Evolutionary conservation across 305 asterid species (phyloP).

Genomic region (Ajuga reptans): DNA sequence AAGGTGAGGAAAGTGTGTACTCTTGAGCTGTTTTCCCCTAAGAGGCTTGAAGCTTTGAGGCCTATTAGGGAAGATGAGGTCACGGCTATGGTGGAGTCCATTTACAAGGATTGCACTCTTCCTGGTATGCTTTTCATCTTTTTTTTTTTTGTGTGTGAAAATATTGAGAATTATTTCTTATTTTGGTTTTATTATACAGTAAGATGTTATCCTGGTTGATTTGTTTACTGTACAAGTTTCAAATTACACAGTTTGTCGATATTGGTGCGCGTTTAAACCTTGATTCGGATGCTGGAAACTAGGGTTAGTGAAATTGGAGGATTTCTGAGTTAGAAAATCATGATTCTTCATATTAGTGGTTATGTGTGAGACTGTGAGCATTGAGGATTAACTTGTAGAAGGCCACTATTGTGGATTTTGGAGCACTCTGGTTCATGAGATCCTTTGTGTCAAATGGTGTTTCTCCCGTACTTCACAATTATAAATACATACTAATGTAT

Average conservation of each 20-base stretch:
- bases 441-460: not conserved
- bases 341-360: not conserved
- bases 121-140: constrained; percentile 27
- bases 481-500: not conserved
- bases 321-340: not conserved
- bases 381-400: not conserved
- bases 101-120: constrained; percentile 33
- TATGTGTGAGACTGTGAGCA: not conserved
- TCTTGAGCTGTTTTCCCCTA: constrained; percentile 50
- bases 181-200: not conserved
- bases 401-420: not conserved
- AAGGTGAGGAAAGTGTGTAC: constrained; percentile 59
- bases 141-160: not conserved
- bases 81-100: constrained; percentile 51
- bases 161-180: not conserved
- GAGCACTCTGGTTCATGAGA: not conserved
- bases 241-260: not conserved
- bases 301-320: not conserved
- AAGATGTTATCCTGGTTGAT: not conserved
- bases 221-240: not conserved
- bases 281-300: not conserved
- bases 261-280: not conserved
- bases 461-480: not conserved
- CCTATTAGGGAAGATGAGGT: constrained; percentile 60
- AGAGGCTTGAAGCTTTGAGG: constrained; percentile 52